phyloP scores from a whole-genome alignment of 306 rosid species.

The Bauhinia variegata region DNA sequence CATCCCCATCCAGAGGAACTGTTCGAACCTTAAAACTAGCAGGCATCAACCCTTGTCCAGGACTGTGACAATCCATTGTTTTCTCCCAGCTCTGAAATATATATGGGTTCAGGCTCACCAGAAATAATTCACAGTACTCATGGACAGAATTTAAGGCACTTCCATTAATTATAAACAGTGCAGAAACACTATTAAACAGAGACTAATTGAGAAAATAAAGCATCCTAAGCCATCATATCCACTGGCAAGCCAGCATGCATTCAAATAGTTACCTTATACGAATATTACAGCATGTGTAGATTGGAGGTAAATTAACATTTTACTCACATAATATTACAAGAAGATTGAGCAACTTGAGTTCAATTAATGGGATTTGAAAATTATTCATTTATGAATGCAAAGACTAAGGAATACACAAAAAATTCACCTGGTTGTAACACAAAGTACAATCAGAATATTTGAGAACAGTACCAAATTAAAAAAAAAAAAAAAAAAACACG shows the following conservation, averaged over 20 bases:
- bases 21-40: constrained; percentile 89
- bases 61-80: constrained; percentile 91
- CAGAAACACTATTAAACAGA: not conserved
- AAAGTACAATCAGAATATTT: constrained; percentile 15
- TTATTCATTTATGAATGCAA: not conserved
- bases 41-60: constrained; percentile 96
- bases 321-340: constrained; percentile 21
- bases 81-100: constrained; percentile 90
- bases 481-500: not conserved
- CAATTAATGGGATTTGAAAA: constrained; percentile 5
- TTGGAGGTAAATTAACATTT: constrained; percentile 19
- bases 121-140: constrained; percentile 27
- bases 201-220: constrained; percentile 3
- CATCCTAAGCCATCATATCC: too few species aligned
- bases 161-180: constrained; percentile 10
- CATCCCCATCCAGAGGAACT: constrained; percentile 84
- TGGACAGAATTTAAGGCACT: constrained; percentile 23
- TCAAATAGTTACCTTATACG: constrained; percentile 1
- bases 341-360: constrained; percentile 3
- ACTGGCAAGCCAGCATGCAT: not conserved
- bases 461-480: constrained; percentile 14
- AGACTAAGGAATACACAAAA: constrained; percentile 20
- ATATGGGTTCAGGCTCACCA: constrained; percentile 21
- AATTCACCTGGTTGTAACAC: constrained; percentile 11
- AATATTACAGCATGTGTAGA: constrained; percentile 15